Conservation (phyloP, 768 basidiomycete genomes). For the Lentinula guzmanii region DNA sequence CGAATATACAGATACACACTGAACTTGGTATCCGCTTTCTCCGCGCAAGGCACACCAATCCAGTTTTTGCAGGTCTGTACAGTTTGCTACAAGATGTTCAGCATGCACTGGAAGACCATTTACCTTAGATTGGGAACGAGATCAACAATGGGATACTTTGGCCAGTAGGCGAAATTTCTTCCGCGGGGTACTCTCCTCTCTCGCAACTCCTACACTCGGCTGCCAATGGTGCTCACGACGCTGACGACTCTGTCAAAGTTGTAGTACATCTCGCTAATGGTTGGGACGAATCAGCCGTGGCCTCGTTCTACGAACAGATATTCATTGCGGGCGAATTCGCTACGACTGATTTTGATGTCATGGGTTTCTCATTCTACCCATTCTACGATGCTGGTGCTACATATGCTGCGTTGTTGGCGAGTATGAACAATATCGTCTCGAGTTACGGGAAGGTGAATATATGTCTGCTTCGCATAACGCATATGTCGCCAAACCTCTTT, state of each 20-base stretch:
- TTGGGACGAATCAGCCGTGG: slow-evolving; percentile 41
- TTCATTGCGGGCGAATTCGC: slow-evolving; percentile 48
- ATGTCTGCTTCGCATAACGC: not conserved
- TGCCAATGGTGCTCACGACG: slow-evolving; percentile 44
- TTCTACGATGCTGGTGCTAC: slow-evolving; percentile 60
- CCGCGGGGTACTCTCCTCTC: slow-evolving; percentile 42
- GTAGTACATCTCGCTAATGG: slow-evolving; percentile 61
- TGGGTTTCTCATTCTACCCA: slow-evolving; percentile 64
- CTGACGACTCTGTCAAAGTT: slow-evolving; percentile 34
- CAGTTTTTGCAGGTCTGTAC: slow-evolving; percentile 39
- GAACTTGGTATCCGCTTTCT: slow-evolving; percentile 45
- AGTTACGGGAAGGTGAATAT: slow-evolving; percentile 39
- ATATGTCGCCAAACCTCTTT: not conserved
- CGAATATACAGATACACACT: slow-evolving; percentile 49
- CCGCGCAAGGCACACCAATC: slow-evolving; percentile 46
- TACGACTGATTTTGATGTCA: slow-evolving; percentile 44
- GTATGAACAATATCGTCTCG: slow-evolving; percentile 43
- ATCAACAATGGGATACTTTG: slow-evolving; percentile 61
- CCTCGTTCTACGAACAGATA: slow-evolving; percentile 45
- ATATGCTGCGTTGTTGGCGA: slow-evolving; percentile 39
- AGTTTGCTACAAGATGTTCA: not conserved
- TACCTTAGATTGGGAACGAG: slow-evolving; percentile 51
- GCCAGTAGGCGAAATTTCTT: slow-evolving; percentile 51
- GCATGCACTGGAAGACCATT: not conserved
- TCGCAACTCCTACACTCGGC: slow-evolving; percentile 61